A percentile compares a stretch with the other conserved stretches of the same genome.
Conservation (phyloP, 768 basidiomycete genomes). For the Dictyophora rubrovolvata region DNA sequence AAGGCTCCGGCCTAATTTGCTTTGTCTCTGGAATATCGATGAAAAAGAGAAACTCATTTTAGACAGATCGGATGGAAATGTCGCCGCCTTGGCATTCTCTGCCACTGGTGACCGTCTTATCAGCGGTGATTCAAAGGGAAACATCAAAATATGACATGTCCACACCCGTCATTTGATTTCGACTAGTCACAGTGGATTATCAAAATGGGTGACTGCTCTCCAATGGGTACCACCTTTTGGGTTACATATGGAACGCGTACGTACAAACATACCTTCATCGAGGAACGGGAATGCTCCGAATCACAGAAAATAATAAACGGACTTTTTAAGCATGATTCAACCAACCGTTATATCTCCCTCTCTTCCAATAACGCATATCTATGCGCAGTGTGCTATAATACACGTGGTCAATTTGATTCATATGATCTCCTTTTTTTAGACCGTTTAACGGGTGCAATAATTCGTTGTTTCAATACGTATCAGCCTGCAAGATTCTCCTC, state of each 20-base stretch:
- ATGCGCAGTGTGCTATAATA: no score
- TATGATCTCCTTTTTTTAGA: neutral
- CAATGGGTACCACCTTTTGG: neutral
- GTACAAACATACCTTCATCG: neutral
- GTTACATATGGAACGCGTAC: neutral
- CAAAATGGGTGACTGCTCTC: neutral
- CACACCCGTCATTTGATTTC: no score
- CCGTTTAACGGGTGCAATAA: neutral
- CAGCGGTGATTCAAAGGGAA: neutral
- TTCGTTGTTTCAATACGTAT: neutral
- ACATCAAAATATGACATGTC: slow-evolving; percentile 9
- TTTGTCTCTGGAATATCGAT: neutral
- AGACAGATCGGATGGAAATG: neutral
- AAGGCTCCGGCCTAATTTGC: neutral
- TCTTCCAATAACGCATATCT: neutral
- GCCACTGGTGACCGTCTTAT: neutral
- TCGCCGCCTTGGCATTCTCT: neutral
- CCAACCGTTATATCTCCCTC: neutral
- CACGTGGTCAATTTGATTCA: no score
- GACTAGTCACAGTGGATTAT: no score
- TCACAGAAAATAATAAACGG: neutral
- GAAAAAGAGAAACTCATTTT: neutral
- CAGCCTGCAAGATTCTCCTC: neutral
- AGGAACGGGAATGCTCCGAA: neutral
- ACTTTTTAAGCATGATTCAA: neutral